Conservation (phyloP, 106 monocot genomes). For the Alisma plantagoaquatica region DNA sequence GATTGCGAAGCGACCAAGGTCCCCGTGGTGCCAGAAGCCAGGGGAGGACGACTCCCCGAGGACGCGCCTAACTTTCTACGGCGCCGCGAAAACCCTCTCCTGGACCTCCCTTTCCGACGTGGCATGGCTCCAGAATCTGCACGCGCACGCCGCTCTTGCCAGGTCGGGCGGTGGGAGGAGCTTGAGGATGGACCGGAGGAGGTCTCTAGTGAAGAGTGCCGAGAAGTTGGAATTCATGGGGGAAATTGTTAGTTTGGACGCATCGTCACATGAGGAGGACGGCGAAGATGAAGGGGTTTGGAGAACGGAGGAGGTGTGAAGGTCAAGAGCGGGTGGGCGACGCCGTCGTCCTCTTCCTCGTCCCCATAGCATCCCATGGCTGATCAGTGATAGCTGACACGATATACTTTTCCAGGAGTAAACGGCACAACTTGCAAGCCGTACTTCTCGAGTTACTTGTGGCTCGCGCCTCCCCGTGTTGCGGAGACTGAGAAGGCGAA, state of each 20-base stretch:
- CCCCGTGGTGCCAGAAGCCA: conserved; percentile 60
- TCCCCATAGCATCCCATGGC: conserved; percentile 31
- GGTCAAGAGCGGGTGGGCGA: background rate
- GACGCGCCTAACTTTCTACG: conserved; percentile 44
- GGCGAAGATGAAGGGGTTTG: background rate
- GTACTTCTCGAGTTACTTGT: too few relatives aligned
- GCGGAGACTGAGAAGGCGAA: too few relatives aligned
- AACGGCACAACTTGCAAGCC: too few relatives aligned
- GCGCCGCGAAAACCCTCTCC: conserved; percentile 49
- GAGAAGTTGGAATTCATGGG: conserved; percentile 37
- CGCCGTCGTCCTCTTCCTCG: conserved; percentile 8
- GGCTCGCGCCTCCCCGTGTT: too few relatives aligned
- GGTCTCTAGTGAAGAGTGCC: conserved; percentile 32
- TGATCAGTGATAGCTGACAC: too few relatives aligned
- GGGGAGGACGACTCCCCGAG: conserved; percentile 52
- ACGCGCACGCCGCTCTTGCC: conserved; percentile 75
- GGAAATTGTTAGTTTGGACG: too few relatives aligned
- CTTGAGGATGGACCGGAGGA: conserved; percentile 58
- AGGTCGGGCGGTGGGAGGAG: conserved; percentile 53
- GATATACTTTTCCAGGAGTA: too few relatives aligned
- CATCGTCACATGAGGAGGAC: too few relatives aligned
- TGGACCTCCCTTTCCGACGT: conserved; percentile 52
- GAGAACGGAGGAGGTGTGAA: background rate
- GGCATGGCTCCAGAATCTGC: conserved; percentile 48
- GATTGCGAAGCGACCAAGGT: conserved; percentile 61